phyloP scores from a whole-genome alignment of 2,329 filamentous ascomycete genomes.

The Penicillium italicum region DNA sequence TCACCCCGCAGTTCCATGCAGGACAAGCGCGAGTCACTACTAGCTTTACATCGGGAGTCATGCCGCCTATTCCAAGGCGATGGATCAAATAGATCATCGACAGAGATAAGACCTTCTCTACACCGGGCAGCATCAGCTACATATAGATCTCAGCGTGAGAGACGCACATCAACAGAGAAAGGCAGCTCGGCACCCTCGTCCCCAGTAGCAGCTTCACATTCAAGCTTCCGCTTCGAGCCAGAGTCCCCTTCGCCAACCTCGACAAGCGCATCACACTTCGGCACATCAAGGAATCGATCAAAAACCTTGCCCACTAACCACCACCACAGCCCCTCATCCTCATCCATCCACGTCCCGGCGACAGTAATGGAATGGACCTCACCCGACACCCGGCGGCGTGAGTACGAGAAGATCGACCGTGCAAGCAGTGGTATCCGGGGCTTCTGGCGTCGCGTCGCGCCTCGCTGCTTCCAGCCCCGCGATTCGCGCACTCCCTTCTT shows the following conservation, averaged over 20 bases:
- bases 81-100: conserved; percentile 2
- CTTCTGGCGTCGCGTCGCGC: conserved; percentile 41
- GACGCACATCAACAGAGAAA: conserved; percentile 15
- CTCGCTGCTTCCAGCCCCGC: conserved; percentile 38
- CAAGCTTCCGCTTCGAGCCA: conserved; percentile 12
- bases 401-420: conserved; percentile 54
- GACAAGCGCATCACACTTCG: background rate
- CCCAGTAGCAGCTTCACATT: conserved; percentile 15
- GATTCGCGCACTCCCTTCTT: conserved; percentile 41
- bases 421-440: conserved; percentile 42
- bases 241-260: conserved; percentile 3
- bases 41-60: conserved; percentile 41
- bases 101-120: background rate
- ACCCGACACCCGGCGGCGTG: conserved; percentile 41
- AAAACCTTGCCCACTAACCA: conserved; percentile 16
- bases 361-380: conserved; percentile 49
- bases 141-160: conserved; percentile 8
- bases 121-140: conserved; percentile 9
- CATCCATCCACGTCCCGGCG: conserved; percentile 27
- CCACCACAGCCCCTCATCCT: conserved; percentile 23
- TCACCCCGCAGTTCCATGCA: conserved; percentile 18
- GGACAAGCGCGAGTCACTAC: conserved; percentile 33
- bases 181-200: conserved; percentile 19
- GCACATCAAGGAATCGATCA: conserved; percentile 13
- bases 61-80: conserved; percentile 39